Evolutionary conservation across 371 early-diverging fungal species (phyloP).

Genomic region (Lichtheimia ramosa): DNA sequence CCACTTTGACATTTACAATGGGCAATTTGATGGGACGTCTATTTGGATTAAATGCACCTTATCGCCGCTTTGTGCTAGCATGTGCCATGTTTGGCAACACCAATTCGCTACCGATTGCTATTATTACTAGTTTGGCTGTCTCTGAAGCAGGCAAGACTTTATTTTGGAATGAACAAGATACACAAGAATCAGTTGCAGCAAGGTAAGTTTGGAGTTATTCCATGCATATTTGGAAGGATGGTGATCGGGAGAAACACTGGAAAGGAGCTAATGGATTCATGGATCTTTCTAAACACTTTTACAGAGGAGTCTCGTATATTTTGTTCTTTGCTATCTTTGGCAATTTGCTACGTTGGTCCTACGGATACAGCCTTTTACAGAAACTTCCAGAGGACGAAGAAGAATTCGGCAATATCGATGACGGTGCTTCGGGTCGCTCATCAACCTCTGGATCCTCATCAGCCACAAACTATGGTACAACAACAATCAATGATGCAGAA

Average conservation of each 20-base stretch:
- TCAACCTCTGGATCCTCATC: not conserved
- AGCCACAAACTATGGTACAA: conserved; percentile 2
- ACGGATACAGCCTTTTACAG: conserved; percentile 65
- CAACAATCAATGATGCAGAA: conserved; percentile 3
- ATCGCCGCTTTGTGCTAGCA: conserved; percentile 64
- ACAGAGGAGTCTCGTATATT: conserved; percentile 73
- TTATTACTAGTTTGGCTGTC: conserved; percentile 68
- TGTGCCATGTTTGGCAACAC: conserved; percentile 73
- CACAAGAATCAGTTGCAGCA: conserved; percentile 61
- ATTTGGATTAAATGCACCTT: conserved; percentile 48
- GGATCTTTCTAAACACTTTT: not conserved
- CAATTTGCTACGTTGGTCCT: conserved; percentile 74
- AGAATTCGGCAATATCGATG: not conserved
- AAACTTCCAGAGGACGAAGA: conserved; percentile 6
- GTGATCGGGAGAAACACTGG: too few species aligned
- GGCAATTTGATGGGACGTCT: conserved; percentile 43
- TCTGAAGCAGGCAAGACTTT: conserved; percentile 64
- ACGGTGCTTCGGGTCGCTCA: not conserved
- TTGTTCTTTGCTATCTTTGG: conserved; percentile 76
- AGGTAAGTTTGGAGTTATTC: conserved; percentile 34
- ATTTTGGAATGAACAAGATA: conserved; percentile 59
- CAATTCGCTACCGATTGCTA: conserved; percentile 72
- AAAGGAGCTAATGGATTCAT: not conserved
- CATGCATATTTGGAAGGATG: not conserved
- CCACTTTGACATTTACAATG: conserved; percentile 26